Evolutionary conservation across 1,284 basidiomycete genomes (phyloP).

Genomic region (Athelia sp.): DNA sequence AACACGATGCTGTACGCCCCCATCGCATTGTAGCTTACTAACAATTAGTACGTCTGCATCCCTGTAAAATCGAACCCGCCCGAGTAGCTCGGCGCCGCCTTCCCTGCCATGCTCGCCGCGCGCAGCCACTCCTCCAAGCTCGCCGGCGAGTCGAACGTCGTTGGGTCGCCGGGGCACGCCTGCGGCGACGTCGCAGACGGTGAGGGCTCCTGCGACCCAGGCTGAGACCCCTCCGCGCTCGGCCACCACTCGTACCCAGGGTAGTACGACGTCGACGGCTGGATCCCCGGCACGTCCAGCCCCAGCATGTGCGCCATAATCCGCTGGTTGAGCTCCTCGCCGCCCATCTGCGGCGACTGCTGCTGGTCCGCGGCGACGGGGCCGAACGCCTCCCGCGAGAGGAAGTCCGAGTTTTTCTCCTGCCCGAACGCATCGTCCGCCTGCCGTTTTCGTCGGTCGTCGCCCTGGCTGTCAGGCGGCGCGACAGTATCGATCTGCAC

Average conservation of each 20-base stretch:
- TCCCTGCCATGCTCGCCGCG: background rate
- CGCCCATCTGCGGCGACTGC: conserved; percentile 34
- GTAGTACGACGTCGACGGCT: conserved; percentile 58
- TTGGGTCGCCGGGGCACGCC: background rate
- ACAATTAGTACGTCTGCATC: background rate
- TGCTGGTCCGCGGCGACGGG: conserved; percentile 6
- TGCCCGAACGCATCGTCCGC: conserved; percentile 62
- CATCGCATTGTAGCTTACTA: too few species aligned
- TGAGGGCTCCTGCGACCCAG: background rate
- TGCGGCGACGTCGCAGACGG: background rate
- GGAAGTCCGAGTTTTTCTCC: conserved; percentile 43
- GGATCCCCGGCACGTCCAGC: conserved; percentile 52
- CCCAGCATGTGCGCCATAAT: conserved; percentile 72
- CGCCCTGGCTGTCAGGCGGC: conserved; percentile 26
- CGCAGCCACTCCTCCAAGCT: conserved; percentile 1
- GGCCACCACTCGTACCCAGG: conserved; percentile 79
- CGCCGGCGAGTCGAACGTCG: background rate
- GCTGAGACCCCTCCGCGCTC: conserved; percentile 22
- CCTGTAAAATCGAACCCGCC: background rate
- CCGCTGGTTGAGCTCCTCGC: conserved; percentile 52
- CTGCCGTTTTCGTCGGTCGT: conserved; percentile 51
- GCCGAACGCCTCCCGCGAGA: conserved; percentile 37
- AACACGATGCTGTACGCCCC: too few species aligned
- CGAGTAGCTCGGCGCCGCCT: background rate
- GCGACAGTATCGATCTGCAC: conserved; percentile 43